Conservation (phyloP, 768 basidiomycete genomes). For the Inosperma sp. region DNA sequence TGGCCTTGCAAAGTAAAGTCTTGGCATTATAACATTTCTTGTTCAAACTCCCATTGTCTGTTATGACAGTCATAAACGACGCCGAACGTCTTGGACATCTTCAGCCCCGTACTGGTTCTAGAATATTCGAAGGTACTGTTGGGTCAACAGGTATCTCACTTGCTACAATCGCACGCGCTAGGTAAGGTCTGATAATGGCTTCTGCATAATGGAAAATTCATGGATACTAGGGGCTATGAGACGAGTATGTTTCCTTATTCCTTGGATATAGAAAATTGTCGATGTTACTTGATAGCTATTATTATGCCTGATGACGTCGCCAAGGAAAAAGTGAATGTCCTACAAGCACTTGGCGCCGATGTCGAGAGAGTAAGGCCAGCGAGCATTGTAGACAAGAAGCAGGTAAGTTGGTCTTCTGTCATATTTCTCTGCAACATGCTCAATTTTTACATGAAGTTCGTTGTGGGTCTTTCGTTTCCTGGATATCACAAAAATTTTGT, state of each 20-base stretch:
- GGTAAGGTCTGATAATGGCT: conserved; percentile 26
- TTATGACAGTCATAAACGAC: conserved; percentile 81
- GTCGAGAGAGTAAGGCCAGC: conserved; percentile 89
- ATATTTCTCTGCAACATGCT: conserved; percentile 3
- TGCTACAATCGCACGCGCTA: conserved; percentile 85
- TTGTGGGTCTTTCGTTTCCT: conserved; percentile 41
- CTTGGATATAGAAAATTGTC: not conserved
- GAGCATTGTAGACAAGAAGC: conserved; percentile 95
- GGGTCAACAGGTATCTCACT: conserved; percentile 96
- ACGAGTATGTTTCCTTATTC: conserved; percentile 49
- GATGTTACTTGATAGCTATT: conserved; percentile 50
- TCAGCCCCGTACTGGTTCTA: conserved; percentile 80
- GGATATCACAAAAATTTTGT: not conserved
- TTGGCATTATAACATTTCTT: not conserved
- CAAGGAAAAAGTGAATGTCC: conserved; percentile 83
- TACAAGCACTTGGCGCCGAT: conserved; percentile 80
- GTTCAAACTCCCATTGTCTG: not conserved
- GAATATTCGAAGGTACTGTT: conserved; percentile 96
- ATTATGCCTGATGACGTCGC: conserved; percentile 90
- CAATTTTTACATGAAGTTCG: conserved; percentile 46
- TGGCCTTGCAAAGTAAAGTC: conserved; percentile 82
- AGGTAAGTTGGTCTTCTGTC: conserved; percentile 42
- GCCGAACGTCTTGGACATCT: conserved; percentile 82
- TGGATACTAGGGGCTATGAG: conserved; percentile 72
- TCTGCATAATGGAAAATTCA: not conserved